Percentiles rank a stretch among this genome's conserved stretches.
Evolutionary conservation across 768 basidiomycete species (phyloP).

Genomic region (Boletus patriciae): DNA sequence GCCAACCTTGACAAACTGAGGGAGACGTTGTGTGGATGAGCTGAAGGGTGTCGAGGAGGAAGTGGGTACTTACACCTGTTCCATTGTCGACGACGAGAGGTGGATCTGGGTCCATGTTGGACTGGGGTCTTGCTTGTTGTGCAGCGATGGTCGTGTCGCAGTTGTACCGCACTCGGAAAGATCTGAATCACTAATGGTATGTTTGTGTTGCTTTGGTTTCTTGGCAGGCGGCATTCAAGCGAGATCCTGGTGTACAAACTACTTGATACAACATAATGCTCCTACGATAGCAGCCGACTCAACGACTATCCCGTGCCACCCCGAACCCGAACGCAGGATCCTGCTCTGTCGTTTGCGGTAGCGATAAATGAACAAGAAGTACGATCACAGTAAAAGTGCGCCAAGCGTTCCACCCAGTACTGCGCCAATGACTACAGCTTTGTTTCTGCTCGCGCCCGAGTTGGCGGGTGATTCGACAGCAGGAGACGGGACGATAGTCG

Average conservation of each 20-base stretch:
- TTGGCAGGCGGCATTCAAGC: background rate
- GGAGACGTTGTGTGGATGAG: background rate
- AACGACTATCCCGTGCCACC: background rate
- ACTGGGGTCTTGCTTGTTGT: background rate
- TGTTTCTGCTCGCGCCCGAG: background rate
- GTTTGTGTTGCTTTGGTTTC: constrained; percentile 25
- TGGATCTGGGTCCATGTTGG: constrained; percentile 32
- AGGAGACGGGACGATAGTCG: constrained; percentile 5
- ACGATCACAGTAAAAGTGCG: constrained; percentile 8
- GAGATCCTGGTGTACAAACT: background rate
- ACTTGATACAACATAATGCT: background rate
- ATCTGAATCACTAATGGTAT: constrained; percentile 1
- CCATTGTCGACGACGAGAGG: constrained; percentile 87
- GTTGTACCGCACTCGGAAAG: background rate
- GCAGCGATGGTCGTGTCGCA: background rate
- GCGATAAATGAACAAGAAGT: constrained; percentile 7
- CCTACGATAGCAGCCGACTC: background rate
- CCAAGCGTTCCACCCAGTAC: constrained; percentile 16
- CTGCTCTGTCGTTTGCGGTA: constrained; percentile 1
- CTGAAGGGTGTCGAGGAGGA: constrained; percentile 7
- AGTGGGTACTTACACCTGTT: constrained; percentile 65
- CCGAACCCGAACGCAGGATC: background rate
- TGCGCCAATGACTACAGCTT: constrained; percentile 16
- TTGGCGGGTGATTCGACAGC: constrained; percentile 7
- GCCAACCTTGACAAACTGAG: constrained; percentile 86